Evolutionary conservation across 305 asterid species (phyloP), one percentile per base, ranked within the genome.

Genomic region (Rubia peregrina): DNA sequence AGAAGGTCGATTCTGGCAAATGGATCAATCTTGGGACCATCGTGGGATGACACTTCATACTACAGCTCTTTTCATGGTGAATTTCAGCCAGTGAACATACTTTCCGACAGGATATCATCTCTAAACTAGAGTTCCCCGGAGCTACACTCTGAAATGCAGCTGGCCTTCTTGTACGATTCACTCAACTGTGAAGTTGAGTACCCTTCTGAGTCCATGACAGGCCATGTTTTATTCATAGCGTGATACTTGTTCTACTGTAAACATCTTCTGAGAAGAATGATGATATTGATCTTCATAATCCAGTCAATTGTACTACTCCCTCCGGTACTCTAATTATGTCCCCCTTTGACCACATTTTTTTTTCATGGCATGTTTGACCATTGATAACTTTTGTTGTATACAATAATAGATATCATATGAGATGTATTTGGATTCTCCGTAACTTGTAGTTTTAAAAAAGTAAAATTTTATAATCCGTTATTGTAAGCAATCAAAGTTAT

Each of bases 151-250:
- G 96, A 85, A 26, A 78, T 77, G 60, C 40, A 36, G 40, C 81
- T 85, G 3, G 78, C 85, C 11, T 79, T 77, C 80, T 72, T 86
- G 78, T 83, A 78, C 70, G 95, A 83, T 71, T 48, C 85, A 10
- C 70, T 81, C 70, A 88, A 64, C 85, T 80, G 83, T 49, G 91
- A 87, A 71, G 69, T 65, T 0, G 93, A 84, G 82, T 79, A 80
- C 71, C 82, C 82, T 9, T 74, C 61, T 51, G 97, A 90, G 60
- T 41, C 83, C 1, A 90, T 86, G 59, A 83, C 86, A 70, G 90
- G 80, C 69, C 90, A 89, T 75, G 92, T 96, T 79, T 82, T 90
- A 53, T 90, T 74, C 71, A 90, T 87, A 75, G 80, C 82, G 75
- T 83, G 83, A 89, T 57, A 65, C 66, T 8, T 70, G 9, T 38